These are phyloP conservation scores for Abrus pulchellus DNA, from an alignment of 306 rosid species.

Conservation along the genomic window DNA sequence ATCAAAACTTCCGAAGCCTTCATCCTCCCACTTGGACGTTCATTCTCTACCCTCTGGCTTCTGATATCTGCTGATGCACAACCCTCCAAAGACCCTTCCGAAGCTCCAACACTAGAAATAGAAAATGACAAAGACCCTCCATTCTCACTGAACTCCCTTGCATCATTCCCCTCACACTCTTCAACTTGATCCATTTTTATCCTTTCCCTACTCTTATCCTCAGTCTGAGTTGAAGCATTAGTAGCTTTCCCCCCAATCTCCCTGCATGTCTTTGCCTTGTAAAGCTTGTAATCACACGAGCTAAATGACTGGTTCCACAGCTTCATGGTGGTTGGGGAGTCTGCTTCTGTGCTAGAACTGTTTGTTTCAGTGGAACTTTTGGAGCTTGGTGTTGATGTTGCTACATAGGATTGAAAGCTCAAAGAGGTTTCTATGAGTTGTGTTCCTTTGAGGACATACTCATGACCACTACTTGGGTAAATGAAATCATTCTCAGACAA, in stretches of 20 bases:
- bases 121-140: slow-evolving; percentile 40
- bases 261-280: slow-evolving; percentile 47
- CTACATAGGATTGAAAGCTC: slow-evolving; percentile 59
- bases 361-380: slow-evolving; percentile 58
- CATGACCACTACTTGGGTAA: slow-evolving; percentile 66
- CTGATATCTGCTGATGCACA: slow-evolving; percentile 46
- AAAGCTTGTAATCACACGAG: slow-evolving; percentile 49
- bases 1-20: slow-evolving; percentile 65
- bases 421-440: slow-evolving; percentile 48
- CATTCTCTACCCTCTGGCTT: slow-evolving; percentile 58
- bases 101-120: slow-evolving; percentile 42
- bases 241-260: slow-evolving; percentile 51
- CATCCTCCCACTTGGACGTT: slow-evolving; percentile 58
- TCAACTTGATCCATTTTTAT: slow-evolving; percentile 44
- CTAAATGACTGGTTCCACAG: slow-evolving; percentile 49
- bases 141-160: slow-evolving; percentile 38
- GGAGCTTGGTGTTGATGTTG: slow-evolving; percentile 60
- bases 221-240: slow-evolving; percentile 66
- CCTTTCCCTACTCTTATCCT: slow-evolving; percentile 50
- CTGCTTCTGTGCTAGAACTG: slow-evolving; percentile 52
- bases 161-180: slow-evolving; percentile 37
- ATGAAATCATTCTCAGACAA: slow-evolving; percentile 66
- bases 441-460: slow-evolving; percentile 76
- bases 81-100: slow-evolving; percentile 37
- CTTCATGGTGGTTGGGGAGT: slow-evolving; percentile 43